Evolutionary conservation across 148 eudicot species (phyloP).

Genomic region (Fagopyrum esculentum): DNA sequence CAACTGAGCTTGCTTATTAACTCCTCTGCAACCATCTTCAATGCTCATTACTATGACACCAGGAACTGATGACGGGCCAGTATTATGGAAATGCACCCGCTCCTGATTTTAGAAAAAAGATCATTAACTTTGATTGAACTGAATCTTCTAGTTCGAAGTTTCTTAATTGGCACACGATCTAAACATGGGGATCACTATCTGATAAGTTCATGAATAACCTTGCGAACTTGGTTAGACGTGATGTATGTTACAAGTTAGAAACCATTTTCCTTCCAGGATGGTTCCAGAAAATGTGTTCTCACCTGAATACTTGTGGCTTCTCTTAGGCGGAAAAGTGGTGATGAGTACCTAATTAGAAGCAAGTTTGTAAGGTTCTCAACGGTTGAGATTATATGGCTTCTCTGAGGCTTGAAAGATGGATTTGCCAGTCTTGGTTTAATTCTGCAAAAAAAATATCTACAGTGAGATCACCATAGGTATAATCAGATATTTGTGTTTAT

Average conservation of each 20-base stretch:
- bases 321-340: slow-evolving; percentile 81
- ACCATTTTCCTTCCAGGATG: not conserved
- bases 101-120: slow-evolving; percentile 35
- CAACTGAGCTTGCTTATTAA: slow-evolving; percentile 53
- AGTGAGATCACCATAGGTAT: not conserved
- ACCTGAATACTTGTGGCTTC: slow-evolving; percentile 75
- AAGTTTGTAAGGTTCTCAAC: slow-evolving; percentile 63
- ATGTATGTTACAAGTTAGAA: not conserved
- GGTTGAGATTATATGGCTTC: slow-evolving; percentile 64
- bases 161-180: too few relatives aligned
- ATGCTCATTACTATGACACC: slow-evolving; percentile 94
- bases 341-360: slow-evolving; percentile 80
- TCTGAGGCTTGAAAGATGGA: slow-evolving; percentile 79
- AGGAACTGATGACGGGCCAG: slow-evolving; percentile 73
- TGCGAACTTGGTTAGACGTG: not conserved
- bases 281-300: slow-evolving; percentile 12
- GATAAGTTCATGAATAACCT: not conserved
- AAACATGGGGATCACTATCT: not conserved
- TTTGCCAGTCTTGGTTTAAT: slow-evolving; percentile 73
- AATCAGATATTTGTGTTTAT: not conserved
- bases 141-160: too few relatives aligned
- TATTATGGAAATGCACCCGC: slow-evolving; percentile 73
- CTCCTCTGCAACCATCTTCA: slow-evolving; percentile 77
- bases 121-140: not conserved
- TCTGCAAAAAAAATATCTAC: slow-evolving; percentile 29